Conservation (phyloP, 2,329 filamentous ascomycete genomes). For the Dactylellina haptotyla region DNA sequence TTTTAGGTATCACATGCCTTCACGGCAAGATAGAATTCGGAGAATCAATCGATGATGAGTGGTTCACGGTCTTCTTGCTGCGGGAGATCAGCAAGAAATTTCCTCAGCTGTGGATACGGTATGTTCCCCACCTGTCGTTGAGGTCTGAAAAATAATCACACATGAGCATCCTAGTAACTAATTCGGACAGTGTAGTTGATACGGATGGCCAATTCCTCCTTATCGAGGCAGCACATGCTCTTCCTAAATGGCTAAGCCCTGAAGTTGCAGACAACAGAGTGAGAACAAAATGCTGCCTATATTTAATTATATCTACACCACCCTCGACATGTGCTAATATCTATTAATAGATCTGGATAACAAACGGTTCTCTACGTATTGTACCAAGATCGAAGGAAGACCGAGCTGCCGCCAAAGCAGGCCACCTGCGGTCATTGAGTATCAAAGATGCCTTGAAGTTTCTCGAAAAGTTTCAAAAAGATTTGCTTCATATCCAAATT, state of each 20-base stretch:
- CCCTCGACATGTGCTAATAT: background rate
- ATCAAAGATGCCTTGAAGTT: conserved; percentile 72
- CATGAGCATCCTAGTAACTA: conserved; percentile 25
- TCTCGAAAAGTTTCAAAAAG: conserved; percentile 66
- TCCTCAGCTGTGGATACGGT: conserved; percentile 75
- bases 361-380: conserved; percentile 77
- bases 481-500: conserved; percentile 75
- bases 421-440: conserved; percentile 65
- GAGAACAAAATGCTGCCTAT: conserved; percentile 54
- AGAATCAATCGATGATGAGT: conserved; percentile 96
- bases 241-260: conserved; percentile 91
- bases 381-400: conserved; percentile 68
- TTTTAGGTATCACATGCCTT: conserved; percentile 69
- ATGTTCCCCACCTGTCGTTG: conserved; percentile 12
- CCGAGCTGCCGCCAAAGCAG: conserved; percentile 43
- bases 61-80: conserved; percentile 91
- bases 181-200: conserved; percentile 73
- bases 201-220: conserved; percentile 95
- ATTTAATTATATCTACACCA: background rate
- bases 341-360: conserved; percentile 77
- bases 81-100: conserved; percentile 80
- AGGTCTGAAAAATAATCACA: background rate
- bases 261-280: conserved; percentile 85
- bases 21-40: conserved; percentile 85
- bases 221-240: conserved; percentile 86